Conservation (phyloP, 2,329 filamentous ascomycete species). For the Venturia effusa region DNA sequence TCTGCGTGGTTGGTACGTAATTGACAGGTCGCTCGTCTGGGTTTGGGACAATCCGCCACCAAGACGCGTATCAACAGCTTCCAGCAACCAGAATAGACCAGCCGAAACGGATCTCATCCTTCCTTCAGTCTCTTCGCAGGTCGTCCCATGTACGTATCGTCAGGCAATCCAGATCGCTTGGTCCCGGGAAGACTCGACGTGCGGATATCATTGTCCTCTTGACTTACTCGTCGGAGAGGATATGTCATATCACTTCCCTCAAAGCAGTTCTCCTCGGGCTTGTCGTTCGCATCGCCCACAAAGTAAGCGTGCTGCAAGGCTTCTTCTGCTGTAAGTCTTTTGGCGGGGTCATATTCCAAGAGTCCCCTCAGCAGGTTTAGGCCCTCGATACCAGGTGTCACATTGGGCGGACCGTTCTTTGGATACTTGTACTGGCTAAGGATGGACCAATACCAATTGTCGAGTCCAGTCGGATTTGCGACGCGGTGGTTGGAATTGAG, state of each 20-base stretch:
- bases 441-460: conserved; percentile 50
- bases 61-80: not conserved
- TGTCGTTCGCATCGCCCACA: conserved; percentile 41
- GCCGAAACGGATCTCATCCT: conserved; percentile 9
- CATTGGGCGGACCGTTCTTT: conserved; percentile 20
- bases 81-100: not conserved
- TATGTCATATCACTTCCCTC: conserved; percentile 83
- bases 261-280: conserved; percentile 75
- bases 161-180: conserved; percentile 46
- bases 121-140: conserved; percentile 12
- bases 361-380: conserved; percentile 72
- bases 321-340: conserved; percentile 74
- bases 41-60: not conserved
- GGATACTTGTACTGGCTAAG: conserved; percentile 37
- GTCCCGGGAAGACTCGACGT: conserved; percentile 81
- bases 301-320: conserved; percentile 92
- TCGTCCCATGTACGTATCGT: conserved; percentile 7
- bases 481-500: conserved; percentile 36
- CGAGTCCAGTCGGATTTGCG: conserved; percentile 48
- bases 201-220: conserved; percentile 94
- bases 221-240: conserved; percentile 77
- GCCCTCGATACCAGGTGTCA: conserved; percentile 49
- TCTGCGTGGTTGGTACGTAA: not conserved
- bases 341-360: conserved; percentile 86
- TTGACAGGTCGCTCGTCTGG: not conserved